A percentile compares a stretch with the other conserved stretches of the same genome.
Evolutionary conservation across 768 basidiomycete species (phyloP).

Genomic region (Rhodotorula babjevae): DNA sequence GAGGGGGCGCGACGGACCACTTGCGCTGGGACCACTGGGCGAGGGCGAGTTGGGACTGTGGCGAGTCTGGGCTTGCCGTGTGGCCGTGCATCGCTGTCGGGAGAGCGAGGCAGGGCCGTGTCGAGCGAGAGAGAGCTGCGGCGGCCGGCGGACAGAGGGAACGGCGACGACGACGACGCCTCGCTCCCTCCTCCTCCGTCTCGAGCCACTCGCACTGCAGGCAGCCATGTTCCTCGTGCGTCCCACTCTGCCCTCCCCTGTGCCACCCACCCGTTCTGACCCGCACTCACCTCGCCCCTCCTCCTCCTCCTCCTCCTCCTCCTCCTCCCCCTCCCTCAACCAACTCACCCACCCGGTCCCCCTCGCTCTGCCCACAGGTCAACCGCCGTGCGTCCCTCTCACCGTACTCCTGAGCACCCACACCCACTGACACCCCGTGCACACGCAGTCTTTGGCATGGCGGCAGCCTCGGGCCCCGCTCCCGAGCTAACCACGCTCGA

Average conservation of each 20-base stretch:
- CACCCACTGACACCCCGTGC: not conserved
- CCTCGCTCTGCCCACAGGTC: slow-evolving; percentile 10
- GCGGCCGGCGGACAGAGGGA: not conserved
- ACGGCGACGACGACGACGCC: not conserved
- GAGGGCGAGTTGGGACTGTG: slow-evolving; percentile 8
- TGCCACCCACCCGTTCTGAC: not conserved
- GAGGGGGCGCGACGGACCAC: not conserved
- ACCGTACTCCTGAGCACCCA: accelerated
- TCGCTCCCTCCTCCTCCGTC: too few species aligned
- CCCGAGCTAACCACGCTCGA: slow-evolving; percentile 86
- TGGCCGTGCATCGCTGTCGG: not conserved
- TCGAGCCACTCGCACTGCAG: too few species aligned
- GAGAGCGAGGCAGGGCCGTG: not conserved
- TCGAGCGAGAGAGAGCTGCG: too few species aligned
- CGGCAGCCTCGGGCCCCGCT: slow-evolving; percentile 1
- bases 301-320: not conserved
- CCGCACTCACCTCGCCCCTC: not conserved
- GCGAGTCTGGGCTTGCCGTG: not conserved
- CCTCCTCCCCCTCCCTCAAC: not conserved
- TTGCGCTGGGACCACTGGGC: slow-evolving; percentile 24
- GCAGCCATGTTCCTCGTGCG: slow-evolving; percentile 32
- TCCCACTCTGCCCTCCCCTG: not conserved
- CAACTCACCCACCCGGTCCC: not conserved
- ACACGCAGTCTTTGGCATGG: slow-evolving; percentile 24
- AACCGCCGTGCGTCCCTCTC: slow-evolving; percentile 25